Evolutionary conservation across 176 grass and related monocot genomes (phyloP).

Genomic region (Microstegium vimineum): DNA sequence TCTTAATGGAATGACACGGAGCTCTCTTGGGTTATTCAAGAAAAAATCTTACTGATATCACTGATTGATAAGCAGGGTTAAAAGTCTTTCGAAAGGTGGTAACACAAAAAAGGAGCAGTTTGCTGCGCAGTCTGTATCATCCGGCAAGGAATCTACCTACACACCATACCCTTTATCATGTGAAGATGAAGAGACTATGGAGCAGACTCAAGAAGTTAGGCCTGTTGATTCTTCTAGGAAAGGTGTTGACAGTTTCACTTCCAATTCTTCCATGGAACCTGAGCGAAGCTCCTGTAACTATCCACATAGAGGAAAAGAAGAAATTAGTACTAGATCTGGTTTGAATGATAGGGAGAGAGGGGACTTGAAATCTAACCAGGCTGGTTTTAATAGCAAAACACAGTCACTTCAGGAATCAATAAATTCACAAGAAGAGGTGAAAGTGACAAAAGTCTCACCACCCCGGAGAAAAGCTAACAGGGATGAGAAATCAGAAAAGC

Average conservation of each 20-base stretch:
- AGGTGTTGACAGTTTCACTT: constrained; percentile 46
- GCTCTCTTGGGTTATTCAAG: background rate
- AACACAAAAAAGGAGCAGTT: constrained; percentile 81
- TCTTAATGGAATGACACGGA: background rate
- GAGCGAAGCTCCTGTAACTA: constrained; percentile 66
- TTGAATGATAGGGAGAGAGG: constrained; percentile 65
- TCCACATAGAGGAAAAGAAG: constrained; percentile 36
- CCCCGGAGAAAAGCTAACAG: constrained; percentile 60
- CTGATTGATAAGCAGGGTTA: constrained; percentile 66
- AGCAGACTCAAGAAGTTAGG: constrained; percentile 52
- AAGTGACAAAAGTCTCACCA: constrained; percentile 67
- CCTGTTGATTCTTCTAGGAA: constrained; percentile 47
- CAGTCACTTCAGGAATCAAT: constrained; percentile 52
- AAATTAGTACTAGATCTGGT: constrained; percentile 38
- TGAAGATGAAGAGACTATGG: constrained; percentile 46
- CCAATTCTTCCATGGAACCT: constrained; percentile 60
- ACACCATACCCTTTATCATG: constrained; percentile 41
- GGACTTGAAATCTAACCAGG: constrained; percentile 45
- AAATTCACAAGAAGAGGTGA: constrained; percentile 68
- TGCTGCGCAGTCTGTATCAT: constrained; percentile 33
- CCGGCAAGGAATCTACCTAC: constrained; percentile 46
- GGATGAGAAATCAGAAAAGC: constrained; percentile 64
- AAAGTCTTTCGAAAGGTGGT: constrained; percentile 95
- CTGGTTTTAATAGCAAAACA: constrained; percentile 38
- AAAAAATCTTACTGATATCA: background rate